phyloP scores from a whole-genome alignment of 257 asterid species.

The Oldenlandia corymbosa region DNA sequence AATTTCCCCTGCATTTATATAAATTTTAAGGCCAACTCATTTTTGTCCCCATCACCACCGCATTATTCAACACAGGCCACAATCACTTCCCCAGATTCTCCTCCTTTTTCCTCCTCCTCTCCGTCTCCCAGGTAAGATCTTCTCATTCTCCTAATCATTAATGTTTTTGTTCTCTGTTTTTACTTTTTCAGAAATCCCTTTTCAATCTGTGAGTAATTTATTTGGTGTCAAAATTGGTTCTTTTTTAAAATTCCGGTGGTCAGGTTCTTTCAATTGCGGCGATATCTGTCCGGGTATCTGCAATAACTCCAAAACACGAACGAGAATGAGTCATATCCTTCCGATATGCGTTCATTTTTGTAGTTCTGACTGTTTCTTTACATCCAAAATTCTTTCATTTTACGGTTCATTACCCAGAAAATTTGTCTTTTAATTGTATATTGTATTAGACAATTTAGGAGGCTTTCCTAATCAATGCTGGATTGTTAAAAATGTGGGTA shows the following conservation, averaged over 20 bases:
- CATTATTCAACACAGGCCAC: not conserved
- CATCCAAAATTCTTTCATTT: no score
- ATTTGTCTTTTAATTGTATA: no score
- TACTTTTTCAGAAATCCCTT: not conserved
- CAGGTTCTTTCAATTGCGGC: slow-evolving; percentile 37
- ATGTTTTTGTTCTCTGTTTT: not conserved
- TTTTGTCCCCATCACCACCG: not conserved
- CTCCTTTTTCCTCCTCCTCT: not conserved
- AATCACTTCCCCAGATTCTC: not conserved
- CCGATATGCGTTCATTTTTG: slow-evolving; percentile 46
- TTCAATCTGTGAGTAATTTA: not conserved
- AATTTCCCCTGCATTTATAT: not conserved
- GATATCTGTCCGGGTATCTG: slow-evolving; percentile 26
- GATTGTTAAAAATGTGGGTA: no score
- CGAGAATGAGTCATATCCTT: slow-evolving; percentile 79
- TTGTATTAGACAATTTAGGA: no score
- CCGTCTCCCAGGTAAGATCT: not conserved
- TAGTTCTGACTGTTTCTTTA: slow-evolving; percentile 21
- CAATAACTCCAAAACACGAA: slow-evolving; percentile 31
- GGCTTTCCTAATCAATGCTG: no score
- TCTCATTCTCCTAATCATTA: not conserved
- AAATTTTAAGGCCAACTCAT: not conserved
- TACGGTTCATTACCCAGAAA: not conserved
- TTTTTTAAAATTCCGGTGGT: slow-evolving; percentile 1
- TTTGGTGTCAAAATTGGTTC: not conserved